Base-by-base conservation (phyloP, 352 stramenopile genomes). In the Aphanomyces invadans region DNA sequence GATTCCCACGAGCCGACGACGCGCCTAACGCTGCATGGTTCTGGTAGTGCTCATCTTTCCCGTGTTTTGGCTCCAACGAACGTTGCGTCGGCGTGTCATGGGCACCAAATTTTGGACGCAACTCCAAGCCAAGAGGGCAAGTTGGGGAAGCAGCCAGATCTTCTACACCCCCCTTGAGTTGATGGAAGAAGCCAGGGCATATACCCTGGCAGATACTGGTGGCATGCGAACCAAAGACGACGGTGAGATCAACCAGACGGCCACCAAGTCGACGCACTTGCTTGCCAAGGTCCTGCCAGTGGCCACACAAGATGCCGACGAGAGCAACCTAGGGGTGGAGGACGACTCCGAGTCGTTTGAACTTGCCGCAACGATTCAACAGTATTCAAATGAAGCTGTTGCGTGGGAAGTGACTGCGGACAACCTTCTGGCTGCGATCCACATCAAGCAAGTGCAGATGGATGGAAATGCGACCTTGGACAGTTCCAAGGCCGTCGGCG, bases 21-120 rank as follows among this genome's bases (percentile, higher is more conserved):
- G n/a, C n/a, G n/a, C n/a, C n/a, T n/a, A n/a, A n/a, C n/a, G n/a
- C n/a, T n/a, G n/a, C n/a, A n/a, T n/a, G n/a, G n/a, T n/a, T n/a
- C n/a, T n/a, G n/a, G n/a, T 67, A 67, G 60, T 46, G 11, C 19
- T 67, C 4, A 48, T 67, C 11, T 67, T 57, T 19, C 60, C 60
- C 21, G 32, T 46, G 11, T 67, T 67, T 57, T 67, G 60, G 60
- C 21, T 67, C 11, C 60, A 67, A 25, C 42, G 60, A n/a, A 67
- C 60, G 21, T 23, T 67, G 9, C 45, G 60, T 19, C 42, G 60
- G 12, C 42, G 60, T 1, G 54, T 67, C 0, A 15, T 67, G 28
- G 60, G 60, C 17, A 25, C 48, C 5, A 59, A 67, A 19, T 67
- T 67, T 57, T 67, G 60, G 60, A 29, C 28, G 9, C 3, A 11